These are phyloP conservation scores for Xylariaceae sp. DNA, from an alignment of 2,329 filamentous ascomycete species.

Conservation along the genomic window DNA sequence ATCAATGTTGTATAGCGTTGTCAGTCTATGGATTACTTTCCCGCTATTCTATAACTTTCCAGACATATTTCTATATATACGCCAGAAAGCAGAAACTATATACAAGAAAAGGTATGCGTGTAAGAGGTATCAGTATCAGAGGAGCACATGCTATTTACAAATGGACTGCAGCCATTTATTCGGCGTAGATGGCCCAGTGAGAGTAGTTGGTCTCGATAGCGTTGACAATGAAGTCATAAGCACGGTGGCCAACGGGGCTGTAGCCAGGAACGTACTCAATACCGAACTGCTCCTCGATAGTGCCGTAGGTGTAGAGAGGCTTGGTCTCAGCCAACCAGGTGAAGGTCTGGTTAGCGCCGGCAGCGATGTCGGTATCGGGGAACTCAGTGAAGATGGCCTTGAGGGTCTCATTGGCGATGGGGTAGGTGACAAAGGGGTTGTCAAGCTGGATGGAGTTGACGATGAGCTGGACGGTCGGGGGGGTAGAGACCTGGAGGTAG, in stretches of 20 bases:
- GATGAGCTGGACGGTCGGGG: conserved; percentile 15
- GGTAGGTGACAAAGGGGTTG: conserved; percentile 14
- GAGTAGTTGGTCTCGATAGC: too few species aligned
- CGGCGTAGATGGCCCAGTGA: too few species aligned
- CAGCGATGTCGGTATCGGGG: conserved; percentile 17
- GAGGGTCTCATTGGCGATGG: conserved; percentile 18
- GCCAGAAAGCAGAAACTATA: too few species aligned
- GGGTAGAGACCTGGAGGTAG: conserved; percentile 22
- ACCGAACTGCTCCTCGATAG: conserved; percentile 6
- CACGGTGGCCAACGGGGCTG: conserved; percentile 6
- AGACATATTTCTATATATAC: too few species aligned
- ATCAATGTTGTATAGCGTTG: too few species aligned
- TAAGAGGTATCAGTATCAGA: too few species aligned
- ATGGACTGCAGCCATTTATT: too few species aligned
- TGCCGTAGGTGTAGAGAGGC: conserved; percentile 16
- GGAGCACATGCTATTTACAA: too few species aligned
- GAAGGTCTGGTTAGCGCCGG: conserved; percentile 21
- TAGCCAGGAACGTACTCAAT: conserved; percentile 5
- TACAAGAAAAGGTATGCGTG: too few species aligned
- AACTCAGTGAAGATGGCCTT: conserved; percentile 11
- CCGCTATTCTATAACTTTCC: too few species aligned
- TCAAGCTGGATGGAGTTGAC: conserved; percentile 19
- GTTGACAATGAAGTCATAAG: too few species aligned
- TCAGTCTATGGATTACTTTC: too few species aligned
- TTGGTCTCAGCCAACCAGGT: conserved; percentile 16